A percentile compares a stretch with the other conserved stretches of the same genome.
Conservation (phyloP, 2,329 filamentous ascomycete genomes). For the Colletotrichum cordylinicola region DNA sequence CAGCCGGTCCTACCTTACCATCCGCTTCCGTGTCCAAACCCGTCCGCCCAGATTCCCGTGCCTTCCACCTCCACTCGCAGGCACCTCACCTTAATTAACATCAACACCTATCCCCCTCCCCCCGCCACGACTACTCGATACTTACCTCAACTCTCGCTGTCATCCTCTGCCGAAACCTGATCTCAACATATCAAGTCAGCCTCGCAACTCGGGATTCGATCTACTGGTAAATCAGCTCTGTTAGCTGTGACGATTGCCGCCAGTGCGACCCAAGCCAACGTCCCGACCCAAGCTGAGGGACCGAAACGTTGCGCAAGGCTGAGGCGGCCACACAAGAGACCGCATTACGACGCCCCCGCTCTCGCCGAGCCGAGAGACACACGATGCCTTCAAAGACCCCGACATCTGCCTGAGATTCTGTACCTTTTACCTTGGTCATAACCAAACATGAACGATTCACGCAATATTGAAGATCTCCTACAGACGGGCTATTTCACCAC, state of each 20-base stretch:
- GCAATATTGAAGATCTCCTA: conserved; percentile 52
- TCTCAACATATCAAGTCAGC: not conserved
- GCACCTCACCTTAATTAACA: not conserved
- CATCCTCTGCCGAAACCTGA: not conserved
- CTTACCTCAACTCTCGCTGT: not conserved
- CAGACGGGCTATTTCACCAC: conserved; percentile 57
- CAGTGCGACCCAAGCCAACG: not conserved
- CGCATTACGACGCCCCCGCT: not conserved
- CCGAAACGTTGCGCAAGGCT: conserved; percentile 1
- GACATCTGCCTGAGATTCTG: not conserved
- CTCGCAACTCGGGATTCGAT: not conserved
- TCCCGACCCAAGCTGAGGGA: not conserved
- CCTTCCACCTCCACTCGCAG: not conserved
- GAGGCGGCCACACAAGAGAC: not conserved
- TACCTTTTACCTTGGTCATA: not conserved
- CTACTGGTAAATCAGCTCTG: not conserved
- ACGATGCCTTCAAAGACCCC: conserved; percentile 15
- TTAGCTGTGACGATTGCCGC: not conserved
- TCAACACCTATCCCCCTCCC: not conserved
- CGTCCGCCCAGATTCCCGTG: not conserved
- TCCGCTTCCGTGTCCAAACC: not conserved
- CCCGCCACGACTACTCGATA: not conserved
- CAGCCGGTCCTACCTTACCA: not conserved
- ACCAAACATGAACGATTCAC: conserved; percentile 45
- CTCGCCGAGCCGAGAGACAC: not conserved